Evolutionary conservation across 495 filamentous ascomycete genomes (phyloP).

Genomic region (Podospora sp.): DNA sequence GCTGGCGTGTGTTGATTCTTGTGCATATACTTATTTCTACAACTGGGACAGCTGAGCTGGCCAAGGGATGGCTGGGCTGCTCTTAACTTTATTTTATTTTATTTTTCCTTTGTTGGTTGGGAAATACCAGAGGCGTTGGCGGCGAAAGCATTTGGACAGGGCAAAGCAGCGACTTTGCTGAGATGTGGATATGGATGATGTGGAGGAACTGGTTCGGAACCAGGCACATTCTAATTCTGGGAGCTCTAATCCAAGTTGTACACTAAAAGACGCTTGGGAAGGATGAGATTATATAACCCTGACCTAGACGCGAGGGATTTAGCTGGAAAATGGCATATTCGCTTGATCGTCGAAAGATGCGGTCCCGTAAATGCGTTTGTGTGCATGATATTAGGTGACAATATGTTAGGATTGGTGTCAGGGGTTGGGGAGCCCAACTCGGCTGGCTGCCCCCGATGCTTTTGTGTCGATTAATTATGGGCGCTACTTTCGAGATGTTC

Average conservation of each 20-base stretch:
- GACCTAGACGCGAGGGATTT: constrained; percentile 1
- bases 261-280: neutral
- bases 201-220: neutral
- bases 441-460: neutral
- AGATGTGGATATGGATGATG: neutral
- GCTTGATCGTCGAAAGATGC: constrained; percentile 9
- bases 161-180: neutral
- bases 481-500: neutral
- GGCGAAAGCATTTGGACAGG: neutral
- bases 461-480: neutral
- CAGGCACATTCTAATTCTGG: constrained; percentile 25
- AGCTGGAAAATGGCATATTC: constrained; percentile 15
- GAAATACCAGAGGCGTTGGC: constrained; percentile 36
- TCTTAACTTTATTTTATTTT: constrained; percentile 20
- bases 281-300: constrained; percentile 4
- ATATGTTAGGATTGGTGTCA: neutral
- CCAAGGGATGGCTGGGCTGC: constrained; percentile 14
- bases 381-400: neutral
- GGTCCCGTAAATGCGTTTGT: neutral
- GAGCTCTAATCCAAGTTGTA: neutral
- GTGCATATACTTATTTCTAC: constrained; percentile 33
- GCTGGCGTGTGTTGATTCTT: constrained; percentile 5
- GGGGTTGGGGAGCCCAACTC: neutral
- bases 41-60: constrained; percentile 26
- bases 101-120: constrained; percentile 20